A percentile compares a stretch with the other conserved stretches of the same genome.
Evolutionary conservation across 1,284 basidiomycete genomes (phyloP).

Genomic region (Rhodotorula sp.): DNA sequence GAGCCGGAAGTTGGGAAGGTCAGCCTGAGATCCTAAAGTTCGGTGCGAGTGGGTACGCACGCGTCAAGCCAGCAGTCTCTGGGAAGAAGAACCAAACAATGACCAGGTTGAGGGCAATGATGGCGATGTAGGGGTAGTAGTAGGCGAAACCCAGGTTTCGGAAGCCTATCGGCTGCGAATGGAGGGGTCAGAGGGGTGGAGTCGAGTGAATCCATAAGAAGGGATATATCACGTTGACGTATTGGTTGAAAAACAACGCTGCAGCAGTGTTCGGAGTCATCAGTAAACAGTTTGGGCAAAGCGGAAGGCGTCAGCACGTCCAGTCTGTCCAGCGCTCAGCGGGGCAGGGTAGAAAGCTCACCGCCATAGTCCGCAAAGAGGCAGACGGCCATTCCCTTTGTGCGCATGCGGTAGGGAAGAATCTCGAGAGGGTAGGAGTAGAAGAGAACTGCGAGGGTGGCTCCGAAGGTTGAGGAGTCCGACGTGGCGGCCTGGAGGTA

Average conservation of each 20-base stretch:
- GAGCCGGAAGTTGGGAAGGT: background rate
- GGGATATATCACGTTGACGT: background rate
- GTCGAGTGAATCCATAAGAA: background rate
- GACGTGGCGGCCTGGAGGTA: too few species aligned
- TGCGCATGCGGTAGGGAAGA: constrained; percentile 43
- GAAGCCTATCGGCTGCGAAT: background rate
- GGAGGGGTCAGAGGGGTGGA: background rate
- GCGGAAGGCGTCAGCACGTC: background rate
- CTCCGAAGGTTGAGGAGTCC: too few species aligned
- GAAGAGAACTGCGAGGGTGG: background rate
- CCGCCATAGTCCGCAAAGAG: constrained; percentile 14
- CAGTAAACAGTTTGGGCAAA: background rate
- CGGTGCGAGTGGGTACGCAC: constrained; percentile 7
- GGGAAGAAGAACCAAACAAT: constrained; percentile 48
- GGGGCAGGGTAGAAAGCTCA: background rate
- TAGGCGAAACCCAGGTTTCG: constrained; percentile 36
- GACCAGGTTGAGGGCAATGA: constrained; percentile 35
- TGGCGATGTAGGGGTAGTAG: constrained; percentile 44
- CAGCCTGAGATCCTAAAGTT: background rate
- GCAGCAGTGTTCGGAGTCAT: too few species aligned
- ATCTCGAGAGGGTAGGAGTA: constrained; percentile 44
- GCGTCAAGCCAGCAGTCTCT: constrained; percentile 48
- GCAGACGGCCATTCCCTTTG: constrained; percentile 43
- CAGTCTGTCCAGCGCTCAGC: too few species aligned
- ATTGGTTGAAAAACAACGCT: background rate